Conservation (phyloP, 202 grass and related monocot genomes). For the Brachypodium distachyon region DNA sequence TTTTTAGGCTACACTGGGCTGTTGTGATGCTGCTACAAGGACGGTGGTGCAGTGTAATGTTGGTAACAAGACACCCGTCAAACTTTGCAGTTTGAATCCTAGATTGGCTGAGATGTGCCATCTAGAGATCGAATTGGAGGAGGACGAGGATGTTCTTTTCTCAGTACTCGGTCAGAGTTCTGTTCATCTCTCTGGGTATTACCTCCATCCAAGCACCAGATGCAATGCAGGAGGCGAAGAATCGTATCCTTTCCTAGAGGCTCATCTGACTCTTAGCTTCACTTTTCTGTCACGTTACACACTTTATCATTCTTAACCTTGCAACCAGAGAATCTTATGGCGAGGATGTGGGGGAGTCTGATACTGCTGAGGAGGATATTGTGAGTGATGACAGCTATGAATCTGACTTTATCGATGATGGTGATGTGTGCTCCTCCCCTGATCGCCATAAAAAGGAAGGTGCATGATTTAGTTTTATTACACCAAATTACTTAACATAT, state of each 20-base stretch:
- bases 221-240: conserved; percentile 26
- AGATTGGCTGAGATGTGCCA: conserved; percentile 48
- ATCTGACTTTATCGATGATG: conserved; percentile 94
- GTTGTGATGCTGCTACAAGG: conserved; percentile 22
- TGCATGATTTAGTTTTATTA: background rate
- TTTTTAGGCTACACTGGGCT: conserved; percentile 55
- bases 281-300: background rate
- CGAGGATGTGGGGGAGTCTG: conserved; percentile 72
- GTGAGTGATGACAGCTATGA: conserved; percentile 65
- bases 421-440: conserved; percentile 11
- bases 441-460: conserved; percentile 29
- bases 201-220: conserved; percentile 7
- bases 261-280: background rate
- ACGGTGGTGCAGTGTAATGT: conserved; percentile 79
- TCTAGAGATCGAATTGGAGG: conserved; percentile 87
- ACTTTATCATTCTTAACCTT: conserved; percentile 29
- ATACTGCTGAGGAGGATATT: conserved; percentile 50
- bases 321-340: conserved; percentile 60
- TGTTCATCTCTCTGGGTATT: conserved; percentile 69
- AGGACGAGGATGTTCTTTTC: conserved; percentile 55
- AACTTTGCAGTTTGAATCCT: conserved; percentile 67
- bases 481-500: background rate
- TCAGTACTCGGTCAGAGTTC: conserved; percentile 60
- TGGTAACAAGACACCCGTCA: conserved; percentile 59
- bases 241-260: conserved; percentile 55